Evolutionary conservation across 2,329 filamentous ascomycete species (phyloP), one percentile per base, ranked within the genome.

Genomic region (Calonectria fujianensis): DNA sequence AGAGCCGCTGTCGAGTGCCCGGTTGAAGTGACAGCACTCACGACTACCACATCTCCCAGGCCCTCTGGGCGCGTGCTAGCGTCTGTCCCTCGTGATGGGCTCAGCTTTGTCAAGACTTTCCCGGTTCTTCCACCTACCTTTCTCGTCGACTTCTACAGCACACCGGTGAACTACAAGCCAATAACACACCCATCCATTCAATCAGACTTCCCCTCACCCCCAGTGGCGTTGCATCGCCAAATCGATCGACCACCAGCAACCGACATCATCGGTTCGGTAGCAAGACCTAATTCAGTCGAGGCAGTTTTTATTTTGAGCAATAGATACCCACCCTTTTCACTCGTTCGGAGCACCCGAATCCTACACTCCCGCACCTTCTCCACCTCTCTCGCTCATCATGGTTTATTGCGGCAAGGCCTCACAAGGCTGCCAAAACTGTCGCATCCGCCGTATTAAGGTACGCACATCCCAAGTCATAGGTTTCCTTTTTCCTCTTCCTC

Each of bases 331-430:
- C 41, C 11, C 35, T 14, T 51, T 37, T 27, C 45, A 32, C 14
- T 48, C 24, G 20, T 48, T 48, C 31, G n/a, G 24, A 54, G 10
- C 13, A 24, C 52, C 29, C 37, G 52, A 20, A 54, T n/a, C 69
- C 27, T 52, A 32, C 35, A 18, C 31, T 45, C 18, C 57, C 29
- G 27, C 39, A 52, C 11, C 39, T 31, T 41, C 39, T 45, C 45
- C 57, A 52, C 32, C 39, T 51, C 52, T 50, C 41, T 63, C 57
- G 52, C n/a, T 45, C 72, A 67, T 59, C 73, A 90, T 91, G 89
- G 89, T 90, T 59, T 90, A 90, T 82, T 90, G 89, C 78, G 89
- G 89, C 57, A 91, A 90, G 81, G 89, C 89, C 78, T 90, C 89
- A 9, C 86, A 89, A 80, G 89, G 89, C 79, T 91, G 89, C 82